Conservation (phyloP, 805 yeast genomes). For the Cyberlindnera veronae region DNA sequence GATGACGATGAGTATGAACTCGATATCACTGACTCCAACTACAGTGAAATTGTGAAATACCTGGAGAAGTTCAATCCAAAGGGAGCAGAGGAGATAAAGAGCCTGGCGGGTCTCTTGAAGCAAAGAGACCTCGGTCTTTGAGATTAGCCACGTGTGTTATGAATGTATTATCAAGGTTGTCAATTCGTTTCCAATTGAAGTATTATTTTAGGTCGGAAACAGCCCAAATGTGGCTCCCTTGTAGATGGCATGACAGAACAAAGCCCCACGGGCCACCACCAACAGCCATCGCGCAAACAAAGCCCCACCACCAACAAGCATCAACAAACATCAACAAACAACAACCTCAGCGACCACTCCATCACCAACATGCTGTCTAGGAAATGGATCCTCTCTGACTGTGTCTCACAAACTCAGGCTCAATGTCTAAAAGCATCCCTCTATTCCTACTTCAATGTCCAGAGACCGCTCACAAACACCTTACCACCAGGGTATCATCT, state of each 20-base stretch:
- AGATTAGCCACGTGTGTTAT: too few relatives aligned
- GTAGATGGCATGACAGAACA: too few relatives aligned
- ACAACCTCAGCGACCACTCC: neutral
- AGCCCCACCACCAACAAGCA: too few relatives aligned
- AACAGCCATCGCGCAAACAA: too few relatives aligned
- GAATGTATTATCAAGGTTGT: too few relatives aligned
- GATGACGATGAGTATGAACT: slow-evolving; percentile 29
- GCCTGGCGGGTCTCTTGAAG: slow-evolving; percentile 17
- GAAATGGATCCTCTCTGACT: slow-evolving; percentile 23
- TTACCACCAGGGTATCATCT: slow-evolving; percentile 60
- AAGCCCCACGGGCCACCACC: too few relatives aligned
- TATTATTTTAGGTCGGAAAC: too few relatives aligned
- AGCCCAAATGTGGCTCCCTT: too few relatives aligned
- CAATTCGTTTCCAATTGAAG: too few relatives aligned
- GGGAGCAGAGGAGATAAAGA: slow-evolving; percentile 23
- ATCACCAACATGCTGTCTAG: slow-evolving; percentile 7
- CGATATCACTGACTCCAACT: slow-evolving; percentile 24
- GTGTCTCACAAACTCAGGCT: slow-evolving; percentile 19
- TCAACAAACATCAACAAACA: too few relatives aligned
- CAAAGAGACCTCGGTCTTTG: slow-evolving; percentile 1
- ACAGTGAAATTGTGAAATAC: slow-evolving; percentile 22
- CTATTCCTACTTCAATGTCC: slow-evolving; percentile 25
- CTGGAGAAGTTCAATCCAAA: slow-evolving; percentile 23
- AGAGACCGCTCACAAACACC: slow-evolving; percentile 13
- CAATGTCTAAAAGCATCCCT: slow-evolving; percentile 23